Evolutionary conservation across 1,139 yeast species (phyloP), one percentile per base, ranked within the genome.

Genomic region (Lodderomyces jiufengensis): DNA sequence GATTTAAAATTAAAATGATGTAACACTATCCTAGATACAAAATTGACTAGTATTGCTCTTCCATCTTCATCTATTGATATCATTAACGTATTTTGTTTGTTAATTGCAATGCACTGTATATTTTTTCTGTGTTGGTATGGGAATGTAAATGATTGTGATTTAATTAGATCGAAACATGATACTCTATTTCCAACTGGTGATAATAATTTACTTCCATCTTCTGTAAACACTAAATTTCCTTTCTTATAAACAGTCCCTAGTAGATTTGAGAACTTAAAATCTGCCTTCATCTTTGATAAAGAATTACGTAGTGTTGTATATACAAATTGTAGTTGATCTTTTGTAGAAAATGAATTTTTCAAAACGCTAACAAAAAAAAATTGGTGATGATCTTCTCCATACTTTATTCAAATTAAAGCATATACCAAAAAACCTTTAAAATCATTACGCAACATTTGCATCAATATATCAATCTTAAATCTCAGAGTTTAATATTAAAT

Each of bases 161-260:
- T 82, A 40, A 85, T 72, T 44, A 92, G 69, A 59, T 92, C 97
- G 59, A 90, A 92, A 42, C 86, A 85, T 20, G 90, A 73, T 29
- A 94, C 94, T 51, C 98, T 64, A 58, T 92, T 94, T 8, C 98
- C 98, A 3, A 92, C 97, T 0, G 98, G 98, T 43, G 95, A 83
- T 34, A 92, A 66, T 24, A 92, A 67, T 41, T 77, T 74, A 11
- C 84, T 79, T 1, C 98, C 98, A 56, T 88, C 97, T 2, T 83
- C 78, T 2, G 95, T 80, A 63, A 82, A 92, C n/a, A 83, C 72
- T 25, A 92, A 65, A 59, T 92, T 90, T 13, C 97, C 98, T 52
- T 84, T 86, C 38, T 95, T 72, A 55, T 92, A 92, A 6, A 92
- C 98, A 0, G 98, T 90, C 21, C 98, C 99, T 49, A 92, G 66